Base-by-base conservation (phyloP, 2,329 filamentous ascomycete genomes). In the Meredithiella fracta region DNA sequence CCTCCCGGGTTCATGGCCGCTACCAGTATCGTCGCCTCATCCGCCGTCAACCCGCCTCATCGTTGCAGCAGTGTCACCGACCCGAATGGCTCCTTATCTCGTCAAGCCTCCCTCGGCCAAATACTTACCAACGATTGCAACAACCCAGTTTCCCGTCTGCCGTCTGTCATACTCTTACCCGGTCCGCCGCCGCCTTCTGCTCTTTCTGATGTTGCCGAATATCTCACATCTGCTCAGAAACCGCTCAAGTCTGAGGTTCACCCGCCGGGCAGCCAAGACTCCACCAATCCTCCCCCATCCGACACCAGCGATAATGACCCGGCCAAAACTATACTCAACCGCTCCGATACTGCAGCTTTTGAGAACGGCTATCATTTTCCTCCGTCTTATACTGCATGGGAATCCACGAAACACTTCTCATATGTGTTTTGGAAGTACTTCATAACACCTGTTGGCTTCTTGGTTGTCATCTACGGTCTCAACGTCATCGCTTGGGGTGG, bases 401-500 rank as follows among this genome's bases (percentile, higher is more conserved):
- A 80, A 57, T 76, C 80, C 1, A 77, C 78, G 1, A 69, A 67
- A 20, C 78, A 80, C 54, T 78, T 76, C 1, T 64, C 81, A 11
- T 70, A 73, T 26, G 75, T 78, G 0, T 86, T 85, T 64, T 83
- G 80, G 79, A 76, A 78, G 54, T 94, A 87, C 70, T 78, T 85
- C 62, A 70, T 77, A 38, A 94, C 86, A 0, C 84, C 84, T 0
- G 67, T 85, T 55, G 87, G 88, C 2, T 88, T 92, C 65, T 70
- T 86, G 55, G 78, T 91, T 42, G 85, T 82, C 1, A 66, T 94
- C 4, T 94, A 94, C 67, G 80, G 83, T 11, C 75, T 92, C 57
- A 90, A 91, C 60, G 77, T 94, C 20, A 79, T 94, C 8, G 89
- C 85, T 0, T 94, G 88, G 88, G 88, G 88, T 53, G 87, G 85